These are phyloP conservation scores for Dispira parvispora DNA, from an alignment of 192 early-diverging fungal species.

Conservation along the genomic window DNA sequence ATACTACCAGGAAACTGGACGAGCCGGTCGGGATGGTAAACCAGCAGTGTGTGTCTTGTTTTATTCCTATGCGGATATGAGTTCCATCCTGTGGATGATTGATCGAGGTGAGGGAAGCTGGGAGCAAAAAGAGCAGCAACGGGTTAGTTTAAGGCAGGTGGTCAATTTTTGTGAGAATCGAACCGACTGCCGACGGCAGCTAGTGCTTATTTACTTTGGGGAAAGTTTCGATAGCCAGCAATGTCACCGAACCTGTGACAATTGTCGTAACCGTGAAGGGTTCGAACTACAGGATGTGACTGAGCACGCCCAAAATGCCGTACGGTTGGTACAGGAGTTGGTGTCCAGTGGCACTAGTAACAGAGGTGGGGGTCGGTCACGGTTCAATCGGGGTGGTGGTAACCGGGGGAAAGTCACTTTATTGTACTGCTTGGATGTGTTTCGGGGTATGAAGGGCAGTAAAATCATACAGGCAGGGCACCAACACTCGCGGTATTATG, in stretches of 20 bases:
- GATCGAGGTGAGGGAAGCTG: conserved; percentile 60
- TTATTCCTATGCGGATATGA: conserved; percentile 60
- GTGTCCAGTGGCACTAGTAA: conserved; percentile 1
- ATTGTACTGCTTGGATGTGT: conserved; percentile 51
- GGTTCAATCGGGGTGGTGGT: neutral
- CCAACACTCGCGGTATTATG: conserved; percentile 31
- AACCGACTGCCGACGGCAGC: conserved; percentile 71
- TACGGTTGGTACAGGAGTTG: conserved; percentile 29
- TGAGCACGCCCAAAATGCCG: conserved; percentile 27
- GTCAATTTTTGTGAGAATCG: conserved; percentile 73
- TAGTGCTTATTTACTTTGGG: conserved; percentile 82
- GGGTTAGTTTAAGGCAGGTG: conserved; percentile 44
- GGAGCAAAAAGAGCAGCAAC: conserved; percentile 65
- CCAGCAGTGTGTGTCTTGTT: conserved; percentile 69
- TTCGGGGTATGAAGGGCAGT: conserved; percentile 45
- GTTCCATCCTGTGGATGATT: conserved; percentile 59
- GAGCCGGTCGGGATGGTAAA: conserved; percentile 86
- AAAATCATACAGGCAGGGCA: conserved; percentile 33
- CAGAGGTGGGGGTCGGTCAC: neutral
- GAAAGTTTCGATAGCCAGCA: conserved; percentile 46
- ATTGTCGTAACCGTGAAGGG: conserved; percentile 36
- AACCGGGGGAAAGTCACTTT: conserved; percentile 39
- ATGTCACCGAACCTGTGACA: conserved; percentile 77
- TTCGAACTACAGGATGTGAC: conserved; percentile 32
- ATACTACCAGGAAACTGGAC: conserved; percentile 94